Evolutionary conservation across 306 rosid genomes (phyloP), one percentile per base, ranked within the genome.

Genomic region (Cercis canadensis): DNA sequence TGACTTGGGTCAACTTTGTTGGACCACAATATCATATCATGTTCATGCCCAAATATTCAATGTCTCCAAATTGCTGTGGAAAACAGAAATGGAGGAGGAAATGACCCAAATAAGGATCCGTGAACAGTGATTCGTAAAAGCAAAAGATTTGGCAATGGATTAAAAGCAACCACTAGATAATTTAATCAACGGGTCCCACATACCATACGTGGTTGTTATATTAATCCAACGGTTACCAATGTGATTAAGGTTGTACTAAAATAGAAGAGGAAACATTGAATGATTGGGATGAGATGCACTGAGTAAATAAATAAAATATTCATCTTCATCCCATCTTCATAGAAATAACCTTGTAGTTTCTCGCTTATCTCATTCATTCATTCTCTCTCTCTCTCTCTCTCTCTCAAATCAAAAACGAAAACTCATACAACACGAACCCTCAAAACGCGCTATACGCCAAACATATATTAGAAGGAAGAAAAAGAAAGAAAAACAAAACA

Each of bases 381-480:
- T 62, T 73, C 64, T 62, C 44, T 69, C 54, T 55, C 19, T 40
- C 17, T 21, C 39, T 29, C 17, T 47, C 37, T 17, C 43, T 37
- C 43, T 37, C 43, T 0, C 4, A 67, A 60, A 47, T 57, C 6
- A 13, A 65, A 24, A 24, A 3, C 29, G 3, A 24, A 24, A 24
- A 81, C 79, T 67, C 79, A 55, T 62, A 67, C 61, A 47, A 72
- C 82, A 31, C 1, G 34, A 11, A 76, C 47, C 78, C 39, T 72
- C 66, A 73, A 68, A 69, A 82, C 86, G 59, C 86, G 82, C 57
- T 67, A 7, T 55, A 18, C 59, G 36, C 45, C n/a, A 46, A 53
- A 10, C 36, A 45, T 34, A 18, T 37, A 39, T n/a, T n/a, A 54
- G 39, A 18, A 0, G 2, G 31, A 21, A 36, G 10, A 18, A 10